Base-by-base conservation (phyloP, 169 alveolate species). In the Plasmodium reichenowi region DNA sequence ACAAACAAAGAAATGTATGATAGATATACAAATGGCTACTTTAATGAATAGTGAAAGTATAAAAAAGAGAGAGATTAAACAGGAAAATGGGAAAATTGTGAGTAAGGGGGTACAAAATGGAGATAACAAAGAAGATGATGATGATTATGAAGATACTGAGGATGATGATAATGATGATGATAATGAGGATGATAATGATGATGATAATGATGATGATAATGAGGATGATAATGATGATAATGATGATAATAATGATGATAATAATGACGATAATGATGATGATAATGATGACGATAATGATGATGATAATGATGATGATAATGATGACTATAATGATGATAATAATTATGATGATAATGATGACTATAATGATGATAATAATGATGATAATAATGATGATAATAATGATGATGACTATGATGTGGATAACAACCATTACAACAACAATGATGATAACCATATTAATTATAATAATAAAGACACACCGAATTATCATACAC, bases 1-100 rank as follows among this genome's bases (percentile, higher is more conserved):
- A 3, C 75, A 80, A 43, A 89, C 75, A 32, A 91, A 92, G 76
- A 64, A 93, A 29, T 93, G 94, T 93, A 91, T 91, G 85, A 52
- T 72, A 29, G 85, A 72, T 72, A 26, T 72, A 13, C 68, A 72
- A 56, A 72, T 72, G 70, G 70, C 85, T 6, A 72, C 71, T 4
- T 15, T 72, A 9, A 15, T 72, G 59, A 66, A 66, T 66, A 66
- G 43, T 32, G 56, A 32, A n/a, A 62, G 29, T 22, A 24, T 22
- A 15, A 62, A 62, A 20, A 62, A 20, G 13, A 38, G 13, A 62
- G 47, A 12, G 15, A 38, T 7, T 12, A 24, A 62, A 13, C 20
- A 62, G 22, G 47, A 38, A 38, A 38, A 38, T 38, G 47, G 47
- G 10, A 8, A 5, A 5, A 38, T 38, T 38, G 2, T 38, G 10